Conservation (phyloP, 2,329 filamentous ascomycete species). For the Fusarium goolgardi region DNA sequence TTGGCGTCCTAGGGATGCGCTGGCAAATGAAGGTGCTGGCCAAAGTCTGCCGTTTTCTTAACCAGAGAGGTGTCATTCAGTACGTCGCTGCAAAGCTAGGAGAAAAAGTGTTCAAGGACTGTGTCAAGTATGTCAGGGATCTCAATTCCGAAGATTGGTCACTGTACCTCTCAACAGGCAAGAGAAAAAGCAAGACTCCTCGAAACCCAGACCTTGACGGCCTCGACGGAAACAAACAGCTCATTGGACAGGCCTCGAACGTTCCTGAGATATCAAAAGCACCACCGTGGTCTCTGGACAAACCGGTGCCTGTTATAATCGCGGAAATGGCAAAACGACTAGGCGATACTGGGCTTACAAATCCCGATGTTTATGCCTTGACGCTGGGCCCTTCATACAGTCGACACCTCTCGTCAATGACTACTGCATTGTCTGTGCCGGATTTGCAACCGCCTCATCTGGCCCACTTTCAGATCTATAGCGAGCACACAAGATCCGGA, state of each 20-base stretch:
- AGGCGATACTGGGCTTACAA: slow-evolving; percentile 50
- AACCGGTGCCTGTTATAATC: slow-evolving; percentile 51
- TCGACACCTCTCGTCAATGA: slow-evolving; percentile 54
- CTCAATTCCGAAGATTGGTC: slow-evolving; percentile 68
- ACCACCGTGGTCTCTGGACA: slow-evolving; percentile 52
- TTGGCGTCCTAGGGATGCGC: slow-evolving; percentile 64
- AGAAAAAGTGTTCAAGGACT: slow-evolving; percentile 69
- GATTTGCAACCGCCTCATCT: slow-evolving; percentile 51
- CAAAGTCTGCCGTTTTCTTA: slow-evolving; percentile 68
- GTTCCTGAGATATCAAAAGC: slow-evolving; percentile 43
- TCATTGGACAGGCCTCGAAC: slow-evolving; percentile 40
- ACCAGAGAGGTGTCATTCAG: slow-evolving; percentile 64
- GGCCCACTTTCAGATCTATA: slow-evolving; percentile 51
- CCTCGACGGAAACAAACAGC: slow-evolving; percentile 40
- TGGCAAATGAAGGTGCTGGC: slow-evolving; percentile 71
- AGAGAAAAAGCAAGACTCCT: slow-evolving; percentile 48
- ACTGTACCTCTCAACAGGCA: slow-evolving; percentile 63
- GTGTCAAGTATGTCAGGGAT: slow-evolving; percentile 68
- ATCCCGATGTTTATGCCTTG: slow-evolving; percentile 53
- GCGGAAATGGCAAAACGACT: slow-evolving; percentile 47
- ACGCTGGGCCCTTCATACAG: slow-evolving; percentile 54
- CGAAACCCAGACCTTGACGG: slow-evolving; percentile 45
- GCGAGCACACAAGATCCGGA: slow-evolving; percentile 52
- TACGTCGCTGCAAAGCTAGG: slow-evolving; percentile 68
- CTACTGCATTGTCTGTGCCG: slow-evolving; percentile 50